phyloP scores from a whole-genome alignment of 164 flowering plant species.

The Protea cynaroides region DNA sequence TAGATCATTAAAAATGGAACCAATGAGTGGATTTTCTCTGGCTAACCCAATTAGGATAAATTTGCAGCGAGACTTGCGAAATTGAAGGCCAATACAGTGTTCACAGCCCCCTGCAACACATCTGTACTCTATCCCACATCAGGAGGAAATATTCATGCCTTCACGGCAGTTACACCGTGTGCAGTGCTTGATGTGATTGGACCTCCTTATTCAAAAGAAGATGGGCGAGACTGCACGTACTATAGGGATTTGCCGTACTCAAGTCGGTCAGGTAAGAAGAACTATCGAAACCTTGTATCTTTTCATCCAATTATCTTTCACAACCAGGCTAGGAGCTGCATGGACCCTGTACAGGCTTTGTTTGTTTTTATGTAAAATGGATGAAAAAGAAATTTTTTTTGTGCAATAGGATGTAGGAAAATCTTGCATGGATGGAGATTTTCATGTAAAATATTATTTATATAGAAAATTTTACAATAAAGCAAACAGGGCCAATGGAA shows the following conservation, averaged over 20 bases:
- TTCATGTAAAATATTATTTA: too few relatives aligned
- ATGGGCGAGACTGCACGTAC: conserved; percentile 71
- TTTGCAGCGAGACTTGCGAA: conserved; percentile 64
- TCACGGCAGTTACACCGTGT: conserved; percentile 78
- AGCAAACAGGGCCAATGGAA: too few relatives aligned
- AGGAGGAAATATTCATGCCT: conserved; percentile 89
- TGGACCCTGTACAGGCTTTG: too few relatives aligned
- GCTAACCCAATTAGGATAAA: neutral
- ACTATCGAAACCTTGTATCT: neutral
- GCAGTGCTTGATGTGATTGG: conserved; percentile 87
- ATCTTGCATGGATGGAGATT: too few relatives aligned
- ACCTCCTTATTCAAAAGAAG: conserved; percentile 74
- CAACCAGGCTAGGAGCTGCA: neutral
- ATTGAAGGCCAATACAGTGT: conserved; percentile 41
- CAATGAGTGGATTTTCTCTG: neutral
- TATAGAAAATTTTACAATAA: too few relatives aligned
- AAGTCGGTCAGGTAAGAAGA: conserved; percentile 34
- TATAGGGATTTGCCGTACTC: conserved; percentile 46
- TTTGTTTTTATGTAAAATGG: too few relatives aligned
- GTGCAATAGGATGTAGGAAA: too few relatives aligned
- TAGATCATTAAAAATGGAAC: neutral
- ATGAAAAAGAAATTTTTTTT: too few relatives aligned
- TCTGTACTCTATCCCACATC: conserved; percentile 75
- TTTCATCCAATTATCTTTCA: neutral
- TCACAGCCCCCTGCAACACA: conserved; percentile 69